Evolutionary conservation across 2,329 filamentous ascomycete genomes (phyloP).

Genomic region (Paramyrothecium roridum): DNA sequence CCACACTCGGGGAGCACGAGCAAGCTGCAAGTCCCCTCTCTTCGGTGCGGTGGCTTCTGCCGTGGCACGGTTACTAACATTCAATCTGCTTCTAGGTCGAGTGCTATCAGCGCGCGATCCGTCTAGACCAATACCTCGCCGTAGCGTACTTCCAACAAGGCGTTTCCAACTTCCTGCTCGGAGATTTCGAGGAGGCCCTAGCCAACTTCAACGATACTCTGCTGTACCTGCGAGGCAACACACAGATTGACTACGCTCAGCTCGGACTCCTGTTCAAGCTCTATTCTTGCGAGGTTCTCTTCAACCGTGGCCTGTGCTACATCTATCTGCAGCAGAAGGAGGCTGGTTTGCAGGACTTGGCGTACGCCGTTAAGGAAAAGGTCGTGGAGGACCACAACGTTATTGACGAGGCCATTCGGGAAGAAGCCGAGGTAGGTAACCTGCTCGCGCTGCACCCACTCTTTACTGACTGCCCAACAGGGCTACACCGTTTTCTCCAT

Average conservation of each 20-base stretch:
- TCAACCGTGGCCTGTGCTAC: slow-evolving; percentile 95
- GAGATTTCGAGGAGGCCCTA: slow-evolving; percentile 94
- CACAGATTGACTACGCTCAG: slow-evolving; percentile 97
- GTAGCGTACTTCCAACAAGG: slow-evolving; percentile 98
- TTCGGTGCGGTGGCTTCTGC: neutral
- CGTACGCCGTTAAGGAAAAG: slow-evolving; percentile 91
- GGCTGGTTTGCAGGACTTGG: slow-evolving; percentile 84
- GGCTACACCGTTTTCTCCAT: slow-evolving; percentile 99
- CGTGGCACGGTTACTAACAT: neutral
- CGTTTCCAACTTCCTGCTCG: slow-evolving; percentile 94
- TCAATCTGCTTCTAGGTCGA: slow-evolving; percentile 64
- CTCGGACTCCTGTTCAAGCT: slow-evolving; percentile 92
- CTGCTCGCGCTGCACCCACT: neutral
- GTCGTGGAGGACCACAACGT: slow-evolving; percentile 95
- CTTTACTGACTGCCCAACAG: slow-evolving; percentile 37
- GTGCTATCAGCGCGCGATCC: slow-evolving; percentile 88
- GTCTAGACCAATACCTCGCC: slow-evolving; percentile 90
- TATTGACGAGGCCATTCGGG: slow-evolving; percentile 93
- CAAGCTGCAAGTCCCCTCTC: slow-evolving; percentile 69
- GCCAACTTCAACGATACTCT: slow-evolving; percentile 99
- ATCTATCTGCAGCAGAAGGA: slow-evolving; percentile 94
- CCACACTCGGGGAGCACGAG: slow-evolving; percentile 91
- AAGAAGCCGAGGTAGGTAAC: slow-evolving; percentile 77
- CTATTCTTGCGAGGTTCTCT: slow-evolving; percentile 95
- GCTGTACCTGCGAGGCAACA: slow-evolving; percentile 90